Conservation (phyloP, 176 grass and related monocot species). For the sorghum (Sorghum bicolor) region DNA sequence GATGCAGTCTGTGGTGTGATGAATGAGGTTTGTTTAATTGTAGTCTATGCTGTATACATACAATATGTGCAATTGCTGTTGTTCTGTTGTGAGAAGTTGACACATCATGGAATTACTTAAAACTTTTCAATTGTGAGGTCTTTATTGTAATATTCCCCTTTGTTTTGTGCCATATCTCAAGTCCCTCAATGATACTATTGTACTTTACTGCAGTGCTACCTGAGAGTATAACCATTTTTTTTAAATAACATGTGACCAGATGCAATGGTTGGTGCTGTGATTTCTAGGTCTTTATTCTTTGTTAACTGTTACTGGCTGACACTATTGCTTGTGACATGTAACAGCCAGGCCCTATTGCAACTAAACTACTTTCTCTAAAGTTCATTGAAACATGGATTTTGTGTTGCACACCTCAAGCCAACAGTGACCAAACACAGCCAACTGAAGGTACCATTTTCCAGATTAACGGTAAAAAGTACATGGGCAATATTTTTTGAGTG, state of each 20-base stretch:
- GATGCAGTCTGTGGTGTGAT: constrained; percentile 59
- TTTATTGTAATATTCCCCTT: no score
- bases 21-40: constrained; percentile 49
- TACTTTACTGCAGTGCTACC: not conserved
- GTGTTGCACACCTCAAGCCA: constrained; percentile 61
- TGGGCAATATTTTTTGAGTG: not conserved
- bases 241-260: constrained; percentile 19
- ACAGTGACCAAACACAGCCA: constrained; percentile 31
- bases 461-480: constrained; percentile 25
- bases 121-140: not conserved
- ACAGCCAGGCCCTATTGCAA: constrained; percentile 61
- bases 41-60: constrained; percentile 18
- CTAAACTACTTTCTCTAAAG: constrained; percentile 78
- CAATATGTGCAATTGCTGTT: constrained; percentile 14
- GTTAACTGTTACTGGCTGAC: constrained; percentile 36
- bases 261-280: constrained; percentile 13
- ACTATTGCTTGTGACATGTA: constrained; percentile 36
- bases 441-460: constrained; percentile 43
- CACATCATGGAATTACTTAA: constrained; percentile 38
- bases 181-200: constrained; percentile 17
- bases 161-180: not conserved
- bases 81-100: constrained; percentile 1
- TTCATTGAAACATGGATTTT: constrained; percentile 82
- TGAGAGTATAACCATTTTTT: constrained; percentile 9
- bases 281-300: constrained; percentile 12